phyloP scores from a whole-genome alignment of 495 filamentous ascomycete genomes.

The Neurospora hispaniola region DNA sequence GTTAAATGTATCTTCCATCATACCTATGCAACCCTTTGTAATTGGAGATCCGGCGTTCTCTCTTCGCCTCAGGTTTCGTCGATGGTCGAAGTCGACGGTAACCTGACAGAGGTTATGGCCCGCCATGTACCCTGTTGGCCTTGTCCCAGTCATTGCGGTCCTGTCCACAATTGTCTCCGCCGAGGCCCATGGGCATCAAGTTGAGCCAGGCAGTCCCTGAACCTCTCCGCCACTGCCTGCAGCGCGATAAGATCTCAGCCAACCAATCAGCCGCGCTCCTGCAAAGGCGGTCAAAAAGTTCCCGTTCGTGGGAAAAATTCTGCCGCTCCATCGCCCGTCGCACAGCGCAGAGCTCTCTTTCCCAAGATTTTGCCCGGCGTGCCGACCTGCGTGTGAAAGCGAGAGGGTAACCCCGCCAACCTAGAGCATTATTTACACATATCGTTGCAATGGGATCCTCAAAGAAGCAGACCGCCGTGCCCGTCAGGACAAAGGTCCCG shows the following conservation, averaged over 20 bases:
- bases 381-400: background rate
- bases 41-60: background rate
- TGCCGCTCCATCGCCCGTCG: slow-evolving; percentile 9
- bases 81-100: background rate
- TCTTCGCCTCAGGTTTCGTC: background rate
- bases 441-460: background rate
- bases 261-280: background rate
- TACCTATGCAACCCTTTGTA: background rate
- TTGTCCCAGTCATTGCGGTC: background rate
- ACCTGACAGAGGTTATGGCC: background rate
- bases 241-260: background rate
- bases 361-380: slow-evolving; percentile 13
- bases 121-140: background rate
- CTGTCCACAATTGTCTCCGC: background rate
- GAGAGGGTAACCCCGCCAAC: slow-evolving; percentile 9
- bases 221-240: background rate
- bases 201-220: background rate
- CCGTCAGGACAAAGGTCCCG: slow-evolving; percentile 18
- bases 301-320: slow-evolving; percentile 24
- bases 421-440: background rate
- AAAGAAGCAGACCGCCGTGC: background rate
- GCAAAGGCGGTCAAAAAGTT: slow-evolving; percentile 20
- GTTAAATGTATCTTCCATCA: background rate
- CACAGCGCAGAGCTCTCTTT: background rate
- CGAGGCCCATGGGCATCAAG: background rate